Evolutionary conservation across 1,284 basidiomycete species (phyloP).

Genomic region (Microbotryum intermedium): DNA sequence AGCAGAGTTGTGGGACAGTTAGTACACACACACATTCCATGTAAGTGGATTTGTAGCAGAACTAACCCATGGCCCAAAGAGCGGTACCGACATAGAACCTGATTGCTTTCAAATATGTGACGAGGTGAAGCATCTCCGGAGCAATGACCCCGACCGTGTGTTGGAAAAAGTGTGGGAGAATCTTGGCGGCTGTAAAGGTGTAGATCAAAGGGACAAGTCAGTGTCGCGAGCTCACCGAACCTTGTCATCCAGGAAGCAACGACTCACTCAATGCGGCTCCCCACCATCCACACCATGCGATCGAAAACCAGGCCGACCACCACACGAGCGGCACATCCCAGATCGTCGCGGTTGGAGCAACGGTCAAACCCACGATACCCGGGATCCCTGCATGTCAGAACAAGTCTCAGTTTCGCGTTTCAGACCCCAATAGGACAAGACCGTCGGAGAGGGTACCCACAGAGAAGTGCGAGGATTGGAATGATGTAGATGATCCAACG

Average conservation of each 20-base stretch:
- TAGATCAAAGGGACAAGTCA: constrained; percentile 36
- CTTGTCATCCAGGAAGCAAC: constrained; percentile 12
- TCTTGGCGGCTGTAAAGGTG: constrained; percentile 31
- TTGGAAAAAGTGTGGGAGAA: constrained; percentile 35
- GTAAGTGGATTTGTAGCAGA: background rate
- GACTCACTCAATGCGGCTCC: constrained; percentile 53
- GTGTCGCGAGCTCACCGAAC: constrained; percentile 12
- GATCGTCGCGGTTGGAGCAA: constrained; percentile 48
- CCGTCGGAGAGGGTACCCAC: background rate
- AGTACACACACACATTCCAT: no score
- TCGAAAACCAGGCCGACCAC: constrained; percentile 55
- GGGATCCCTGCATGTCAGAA: constrained; percentile 38
- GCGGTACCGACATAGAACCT: constrained; percentile 37
- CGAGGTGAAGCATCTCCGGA: constrained; percentile 58
- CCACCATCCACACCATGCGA: constrained; percentile 63
- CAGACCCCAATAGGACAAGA: constrained; percentile 29
- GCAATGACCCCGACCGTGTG: constrained; percentile 63
- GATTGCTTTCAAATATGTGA: constrained; percentile 64
- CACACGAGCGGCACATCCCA: constrained; percentile 58
- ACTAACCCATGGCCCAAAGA: constrained; percentile 24
- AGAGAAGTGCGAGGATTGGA: constrained; percentile 59
- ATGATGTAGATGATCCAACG: constrained; percentile 73
- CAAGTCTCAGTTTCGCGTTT: constrained; percentile 20
- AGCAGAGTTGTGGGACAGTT: no score
- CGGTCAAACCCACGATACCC: constrained; percentile 60